phyloP scores from a whole-genome alignment of 129 eudicot species.

The Daucus carota region DH1_v3.0 NC_030385.2:44501501-44502000 shows the following conservation, averaged over 20 bases:
- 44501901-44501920: neutral
- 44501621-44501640: slow-evolving; percentile 22
- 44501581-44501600: slow-evolving; percentile 38
- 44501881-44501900: neutral
- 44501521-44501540: neutral
- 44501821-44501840: neutral
- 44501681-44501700: slow-evolving; percentile 38
- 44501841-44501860: no score
- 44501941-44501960: neutral
- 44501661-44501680: slow-evolving; percentile 20
- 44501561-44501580: slow-evolving; percentile 17
- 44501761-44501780: neutral
- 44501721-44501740: slow-evolving; percentile 3
- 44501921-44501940: neutral
- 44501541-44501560: slow-evolving; percentile 36
- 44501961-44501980: neutral
- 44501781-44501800: neutral
- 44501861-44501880: no score
- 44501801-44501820: slow-evolving; percentile 1
- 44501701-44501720: slow-evolving; percentile 10
- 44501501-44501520: slow-evolving; percentile 4
- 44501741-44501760: neutral
- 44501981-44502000: neutral
- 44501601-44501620: slow-evolving; percentile 20
- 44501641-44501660: slow-evolving; percentile 15